phyloP scores from a whole-genome alignment of 2,329 filamentous ascomycete species.

The Coniochaeta prunicola region DNA sequence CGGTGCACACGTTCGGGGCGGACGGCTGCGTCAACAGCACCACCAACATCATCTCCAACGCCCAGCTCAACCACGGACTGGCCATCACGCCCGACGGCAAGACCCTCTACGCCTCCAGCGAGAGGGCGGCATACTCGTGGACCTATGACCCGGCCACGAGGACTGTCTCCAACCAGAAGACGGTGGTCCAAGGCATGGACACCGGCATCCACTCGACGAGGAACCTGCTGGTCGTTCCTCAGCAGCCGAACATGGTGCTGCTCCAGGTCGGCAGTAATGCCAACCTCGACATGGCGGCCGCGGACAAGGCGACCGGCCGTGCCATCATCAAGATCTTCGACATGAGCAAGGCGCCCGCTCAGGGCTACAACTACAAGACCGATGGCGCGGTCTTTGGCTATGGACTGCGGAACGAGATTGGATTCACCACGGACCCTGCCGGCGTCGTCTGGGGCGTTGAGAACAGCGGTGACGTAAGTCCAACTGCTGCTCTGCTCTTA shows the following conservation, averaged over 20 bases:
- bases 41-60: slow-evolving; percentile 21
- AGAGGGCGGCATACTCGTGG: slow-evolving; percentile 41
- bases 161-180: slow-evolving; percentile 32
- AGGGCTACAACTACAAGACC: slow-evolving; percentile 25
- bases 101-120: slow-evolving; percentile 25
- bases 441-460: slow-evolving; percentile 40
- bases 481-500: no score
- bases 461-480: slow-evolving; percentile 34
- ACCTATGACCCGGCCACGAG: slow-evolving; percentile 41
- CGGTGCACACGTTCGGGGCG: slow-evolving; percentile 25
- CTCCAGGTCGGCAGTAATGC: slow-evolving; percentile 25
- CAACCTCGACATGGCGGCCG: slow-evolving; percentile 24
- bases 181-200: slow-evolving; percentile 26
- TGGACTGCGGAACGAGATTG: slow-evolving; percentile 54
- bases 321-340: slow-evolving; percentile 32
- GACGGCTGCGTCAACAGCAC: slow-evolving; percentile 27
- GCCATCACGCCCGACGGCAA: slow-evolving; percentile 25
- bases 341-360: slow-evolving; percentile 21
- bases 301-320: slow-evolving; percentile 21
- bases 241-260: slow-evolving; percentile 24
- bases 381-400: slow-evolving; percentile 26
- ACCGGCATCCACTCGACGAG: slow-evolving; percentile 26
- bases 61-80: slow-evolving; percentile 27
- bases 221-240: slow-evolving; percentile 23
- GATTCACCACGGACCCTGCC: slow-evolving; percentile 42